Percentiles rank a stretch among this genome's conserved stretches.
Evolutionary conservation across 345 rosid species (phyloP).

Genomic region (Gynandropsis gynandra): DNA sequence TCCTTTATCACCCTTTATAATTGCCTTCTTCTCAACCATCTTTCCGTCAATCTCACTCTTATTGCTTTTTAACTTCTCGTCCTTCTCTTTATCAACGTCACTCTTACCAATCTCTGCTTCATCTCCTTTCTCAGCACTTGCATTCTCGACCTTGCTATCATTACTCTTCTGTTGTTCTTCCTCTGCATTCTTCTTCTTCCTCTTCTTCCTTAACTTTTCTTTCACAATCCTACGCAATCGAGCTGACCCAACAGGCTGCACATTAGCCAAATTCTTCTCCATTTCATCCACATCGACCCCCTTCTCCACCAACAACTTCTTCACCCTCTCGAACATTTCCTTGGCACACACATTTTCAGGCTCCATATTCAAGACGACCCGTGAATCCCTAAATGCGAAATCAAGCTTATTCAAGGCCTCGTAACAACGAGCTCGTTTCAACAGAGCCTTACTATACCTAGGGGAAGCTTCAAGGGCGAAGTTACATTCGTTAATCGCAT

Average conservation of each 20-base stretch:
- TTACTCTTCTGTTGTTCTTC: conserved; percentile 29
- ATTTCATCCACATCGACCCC: conserved; percentile 64
- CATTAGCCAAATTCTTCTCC: conserved; percentile 43
- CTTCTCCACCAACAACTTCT: conserved; percentile 51
- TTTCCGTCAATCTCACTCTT: conserved; percentile 23
- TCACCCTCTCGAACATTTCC: conserved; percentile 65
- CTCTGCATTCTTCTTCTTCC: conserved; percentile 30
- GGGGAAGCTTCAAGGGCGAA: conserved; percentile 85
- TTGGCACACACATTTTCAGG: conserved; percentile 68
- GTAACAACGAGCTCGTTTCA: conserved; percentile 80
- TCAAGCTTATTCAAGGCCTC: conserved; percentile 80
- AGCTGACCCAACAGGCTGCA: conserved; percentile 28
- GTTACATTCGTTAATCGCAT: conserved; percentile 84
- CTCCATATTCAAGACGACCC: conserved; percentile 64
- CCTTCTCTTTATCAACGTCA: conserved; percentile 21
- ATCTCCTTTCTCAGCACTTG: conserved; percentile 11
- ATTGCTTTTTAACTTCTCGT: conserved; percentile 6
- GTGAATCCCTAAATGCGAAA: conserved; percentile 84
- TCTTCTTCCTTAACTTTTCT: conserved; percentile 69
- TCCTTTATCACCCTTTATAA: conserved; percentile 22
- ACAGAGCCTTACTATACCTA: conserved; percentile 73
- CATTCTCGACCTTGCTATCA: conserved; percentile 26
- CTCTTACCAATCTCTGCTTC: conserved; percentile 21
- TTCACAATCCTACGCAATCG: conserved; percentile 47
- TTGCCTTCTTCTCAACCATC: conserved; percentile 10